Evolutionary conservation across 1,284 basidiomycete genomes (phyloP).

Genomic region (Fomitopsis pinicola): DNA sequence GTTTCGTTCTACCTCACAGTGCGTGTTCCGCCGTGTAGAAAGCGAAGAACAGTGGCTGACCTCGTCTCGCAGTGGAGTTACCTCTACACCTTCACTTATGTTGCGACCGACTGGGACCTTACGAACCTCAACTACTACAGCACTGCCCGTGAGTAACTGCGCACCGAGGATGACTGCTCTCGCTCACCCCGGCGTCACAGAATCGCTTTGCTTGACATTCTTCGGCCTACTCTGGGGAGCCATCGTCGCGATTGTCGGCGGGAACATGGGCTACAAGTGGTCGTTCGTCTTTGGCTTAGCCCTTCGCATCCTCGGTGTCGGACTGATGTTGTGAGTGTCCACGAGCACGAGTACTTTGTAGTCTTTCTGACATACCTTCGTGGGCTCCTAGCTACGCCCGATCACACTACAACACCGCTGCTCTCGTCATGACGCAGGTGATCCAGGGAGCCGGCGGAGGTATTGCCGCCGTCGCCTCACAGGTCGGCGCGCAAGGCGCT

Average conservation of each 20-base stretch:
- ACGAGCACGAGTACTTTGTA: neutral
- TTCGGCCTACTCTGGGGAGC: slow-evolving; percentile 1
- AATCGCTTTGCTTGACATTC: slow-evolving; percentile 3
- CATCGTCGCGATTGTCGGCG: neutral
- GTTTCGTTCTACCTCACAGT: slow-evolving; percentile 59
- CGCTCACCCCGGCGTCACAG: neutral
- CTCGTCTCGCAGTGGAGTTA: slow-evolving; percentile 32
- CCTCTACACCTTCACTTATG: slow-evolving; percentile 55
- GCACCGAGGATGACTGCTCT: neutral
- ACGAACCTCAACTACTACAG: slow-evolving; percentile 4
- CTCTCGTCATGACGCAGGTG: slow-evolving; percentile 68
- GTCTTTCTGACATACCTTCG: neutral
- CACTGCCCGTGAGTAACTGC: neutral
- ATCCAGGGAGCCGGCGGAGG: slow-evolving; percentile 80
- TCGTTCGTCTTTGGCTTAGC: slow-evolving; percentile 57
- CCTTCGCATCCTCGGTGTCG: slow-evolving; percentile 67
- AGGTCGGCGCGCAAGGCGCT: slow-evolving; percentile 76
- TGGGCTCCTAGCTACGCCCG: neutral
- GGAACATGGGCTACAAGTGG: slow-evolving; percentile 3
- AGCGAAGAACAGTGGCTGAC: neutral
- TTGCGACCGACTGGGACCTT: slow-evolving; percentile 51
- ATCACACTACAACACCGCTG: slow-evolving; percentile 26
- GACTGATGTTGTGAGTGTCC: slow-evolving; percentile 57
- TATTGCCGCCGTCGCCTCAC: slow-evolving; percentile 63
- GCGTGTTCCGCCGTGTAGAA: neutral